Conservation (phyloP, 2,329 filamentous ascomycete genomes). For the Dothiorella sarmentorum region DNA sequence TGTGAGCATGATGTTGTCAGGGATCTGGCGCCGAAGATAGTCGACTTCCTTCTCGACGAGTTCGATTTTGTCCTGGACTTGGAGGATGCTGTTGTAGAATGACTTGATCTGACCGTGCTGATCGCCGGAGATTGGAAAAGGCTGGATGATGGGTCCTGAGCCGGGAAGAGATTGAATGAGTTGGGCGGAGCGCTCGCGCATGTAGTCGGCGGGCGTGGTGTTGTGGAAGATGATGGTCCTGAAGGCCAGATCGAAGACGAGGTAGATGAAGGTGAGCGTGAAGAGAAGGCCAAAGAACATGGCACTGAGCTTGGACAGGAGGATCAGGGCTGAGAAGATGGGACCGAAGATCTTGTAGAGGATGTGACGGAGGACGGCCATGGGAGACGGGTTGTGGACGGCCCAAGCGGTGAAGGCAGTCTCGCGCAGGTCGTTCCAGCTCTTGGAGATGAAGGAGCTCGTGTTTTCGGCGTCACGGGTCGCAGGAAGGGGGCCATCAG, state of each 20-base stretch:
- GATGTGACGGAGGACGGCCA: not conserved
- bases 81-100: not conserved
- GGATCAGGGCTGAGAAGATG: not conserved
- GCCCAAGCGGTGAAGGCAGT: constrained; percentile 1
- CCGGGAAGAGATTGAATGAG: not conserved
- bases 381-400: not conserved
- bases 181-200: not conserved
- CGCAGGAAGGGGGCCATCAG: not conserved
- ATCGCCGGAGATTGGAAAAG: not conserved
- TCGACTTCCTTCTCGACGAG: constrained; percentile 21
- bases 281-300: not conserved
- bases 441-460: not conserved
- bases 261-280: not conserved
- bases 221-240: not conserved
- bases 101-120: not conserved
- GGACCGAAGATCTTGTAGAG: not conserved
- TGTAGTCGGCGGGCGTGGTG: not conserved
- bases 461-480: not conserved
- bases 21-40: constrained; percentile 50
- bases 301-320: not conserved
- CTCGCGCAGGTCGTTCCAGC: not conserved
- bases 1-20: constrained; percentile 54
- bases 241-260: not conserved
- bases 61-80: not conserved
- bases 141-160: not conserved